Percentiles rank a stretch among this genome's conserved stretches.
Conservation (phyloP, 805 yeast genomes). For the Saccharomycopsis sp. region DNA sequence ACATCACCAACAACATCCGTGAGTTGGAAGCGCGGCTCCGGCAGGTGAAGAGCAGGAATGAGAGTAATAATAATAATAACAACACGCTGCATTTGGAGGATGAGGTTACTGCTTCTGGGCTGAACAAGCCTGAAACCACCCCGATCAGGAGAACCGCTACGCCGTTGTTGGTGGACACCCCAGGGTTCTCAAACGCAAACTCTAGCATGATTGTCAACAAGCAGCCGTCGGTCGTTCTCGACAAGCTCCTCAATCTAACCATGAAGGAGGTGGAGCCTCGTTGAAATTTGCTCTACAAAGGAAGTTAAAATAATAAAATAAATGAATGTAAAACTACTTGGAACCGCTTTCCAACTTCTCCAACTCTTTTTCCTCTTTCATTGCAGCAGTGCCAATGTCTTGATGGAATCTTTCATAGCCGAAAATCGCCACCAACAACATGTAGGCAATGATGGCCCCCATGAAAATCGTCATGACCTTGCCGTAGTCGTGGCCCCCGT, state of each 20-base stretch:
- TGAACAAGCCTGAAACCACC: too few species aligned
- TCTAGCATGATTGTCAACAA: too few species aligned
- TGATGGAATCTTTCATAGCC: constrained; percentile 43
- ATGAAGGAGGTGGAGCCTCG: neutral
- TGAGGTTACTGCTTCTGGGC: too few species aligned
- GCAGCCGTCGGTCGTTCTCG: neutral
- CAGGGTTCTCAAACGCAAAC: too few species aligned
- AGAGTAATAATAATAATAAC: neutral
- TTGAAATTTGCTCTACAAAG: neutral
- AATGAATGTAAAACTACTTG: too few species aligned
- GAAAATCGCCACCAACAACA: constrained; percentile 39
- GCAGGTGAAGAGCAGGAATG: neutral
- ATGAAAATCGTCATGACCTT: constrained; percentile 59
- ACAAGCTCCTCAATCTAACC: neutral
- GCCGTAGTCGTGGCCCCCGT: constrained; percentile 34
- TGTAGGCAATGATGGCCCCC: constrained; percentile 51
- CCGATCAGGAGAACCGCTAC: too few species aligned
- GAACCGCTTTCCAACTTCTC: neutral
- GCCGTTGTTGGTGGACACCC: too few species aligned
- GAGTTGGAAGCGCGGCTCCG: constrained; percentile 3
- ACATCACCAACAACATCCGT: constrained; percentile 3
- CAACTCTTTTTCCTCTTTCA: neutral
- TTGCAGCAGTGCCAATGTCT: neutral
- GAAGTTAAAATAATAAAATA: neutral
- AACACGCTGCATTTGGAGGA: neutral